phyloP scores from a whole-genome alignment of 2,329 filamentous ascomycete genomes.

The Dactylonectria macrodidyma region DNA sequence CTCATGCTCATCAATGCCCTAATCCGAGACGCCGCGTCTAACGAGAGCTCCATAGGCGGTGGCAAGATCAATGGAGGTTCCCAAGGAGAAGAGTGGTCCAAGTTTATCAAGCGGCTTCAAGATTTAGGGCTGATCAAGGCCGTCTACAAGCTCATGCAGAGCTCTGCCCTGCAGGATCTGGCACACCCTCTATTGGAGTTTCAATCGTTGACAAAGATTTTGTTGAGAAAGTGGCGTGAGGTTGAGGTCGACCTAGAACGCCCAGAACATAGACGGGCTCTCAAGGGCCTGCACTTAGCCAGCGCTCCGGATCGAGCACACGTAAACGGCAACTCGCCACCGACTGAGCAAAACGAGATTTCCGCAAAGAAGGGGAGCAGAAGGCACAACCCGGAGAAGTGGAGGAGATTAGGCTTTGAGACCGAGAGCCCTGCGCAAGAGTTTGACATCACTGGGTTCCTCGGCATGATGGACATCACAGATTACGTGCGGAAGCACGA shows the following conservation, averaged over 20 bases:
- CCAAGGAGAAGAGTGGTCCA: slow-evolving; percentile 84
- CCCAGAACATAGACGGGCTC: slow-evolving; percentile 87
- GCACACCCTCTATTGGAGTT: slow-evolving; percentile 94
- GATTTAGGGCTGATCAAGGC: slow-evolving; percentile 94
- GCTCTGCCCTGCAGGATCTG: slow-evolving; percentile 90
- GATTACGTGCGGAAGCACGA: slow-evolving; percentile 95
- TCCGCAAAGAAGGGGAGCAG: slow-evolving; percentile 71
- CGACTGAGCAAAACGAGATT: slow-evolving; percentile 56
- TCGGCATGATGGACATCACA: slow-evolving; percentile 97
- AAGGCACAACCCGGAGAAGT: slow-evolving; percentile 90
- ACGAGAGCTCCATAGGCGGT: slow-evolving; percentile 69
- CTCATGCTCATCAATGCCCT: slow-evolving; percentile 96
- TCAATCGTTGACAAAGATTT: slow-evolving; percentile 89
- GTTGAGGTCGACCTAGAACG: slow-evolving; percentile 88
- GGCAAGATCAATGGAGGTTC: slow-evolving; percentile 47
- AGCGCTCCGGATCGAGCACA: slow-evolving; percentile 76
- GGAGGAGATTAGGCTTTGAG: slow-evolving; percentile 92
- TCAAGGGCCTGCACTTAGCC: slow-evolving; percentile 88
- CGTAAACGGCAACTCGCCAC: slow-evolving; percentile 56
- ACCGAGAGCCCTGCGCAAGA: slow-evolving; percentile 89
- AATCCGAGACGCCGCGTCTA: slow-evolving; percentile 90
- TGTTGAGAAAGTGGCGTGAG: slow-evolving; percentile 90
- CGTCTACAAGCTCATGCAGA: slow-evolving; percentile 94
- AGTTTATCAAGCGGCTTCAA: slow-evolving; percentile 93
- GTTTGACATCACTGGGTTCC: slow-evolving; percentile 87